phyloP scores from a whole-genome alignment of 306 rosid genomes.

The Heteromeles arbutifolia region DNA sequence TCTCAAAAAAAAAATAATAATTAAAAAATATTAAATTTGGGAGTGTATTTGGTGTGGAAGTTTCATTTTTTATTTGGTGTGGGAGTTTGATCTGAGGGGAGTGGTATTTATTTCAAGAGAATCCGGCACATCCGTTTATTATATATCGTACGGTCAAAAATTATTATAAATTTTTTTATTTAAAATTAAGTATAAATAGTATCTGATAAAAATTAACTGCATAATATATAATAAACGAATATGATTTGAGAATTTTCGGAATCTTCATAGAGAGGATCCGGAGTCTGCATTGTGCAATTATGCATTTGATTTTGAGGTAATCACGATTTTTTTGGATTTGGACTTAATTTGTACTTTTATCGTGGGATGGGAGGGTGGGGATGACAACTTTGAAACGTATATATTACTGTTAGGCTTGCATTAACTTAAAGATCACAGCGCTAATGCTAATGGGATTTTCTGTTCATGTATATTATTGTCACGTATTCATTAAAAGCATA shows the following conservation, averaged over 20 bases:
- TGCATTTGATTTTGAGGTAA: neutral
- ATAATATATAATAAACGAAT: too few relatives aligned
- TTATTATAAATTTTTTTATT: too few relatives aligned
- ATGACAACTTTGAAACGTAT: neutral
- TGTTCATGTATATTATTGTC: neutral
- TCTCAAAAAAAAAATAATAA: too few relatives aligned
- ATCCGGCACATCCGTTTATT: too few relatives aligned
- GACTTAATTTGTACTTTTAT: neutral
- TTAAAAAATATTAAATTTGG: neutral
- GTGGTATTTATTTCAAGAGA: too few relatives aligned
- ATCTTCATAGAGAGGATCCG: too few relatives aligned
- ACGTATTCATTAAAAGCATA: neutral
- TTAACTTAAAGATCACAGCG: neutral
- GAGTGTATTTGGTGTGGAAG: neutral
- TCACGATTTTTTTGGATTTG: neutral
- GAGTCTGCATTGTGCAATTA: too few relatives aligned
- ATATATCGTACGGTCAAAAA: too few relatives aligned
- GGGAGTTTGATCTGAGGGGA: too few relatives aligned
- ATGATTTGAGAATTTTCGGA: too few relatives aligned
- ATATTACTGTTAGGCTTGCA: neutral
- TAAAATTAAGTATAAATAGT: too few relatives aligned
- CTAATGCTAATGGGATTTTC: neutral
- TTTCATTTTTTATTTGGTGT: neutral
- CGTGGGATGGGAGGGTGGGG: neutral
- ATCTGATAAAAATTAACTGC: too few relatives aligned